Evolutionary conservation across 1,139 yeast species (phyloP), one percentile per base, ranked within the genome.

Genomic region (Pichia sp.): DNA sequence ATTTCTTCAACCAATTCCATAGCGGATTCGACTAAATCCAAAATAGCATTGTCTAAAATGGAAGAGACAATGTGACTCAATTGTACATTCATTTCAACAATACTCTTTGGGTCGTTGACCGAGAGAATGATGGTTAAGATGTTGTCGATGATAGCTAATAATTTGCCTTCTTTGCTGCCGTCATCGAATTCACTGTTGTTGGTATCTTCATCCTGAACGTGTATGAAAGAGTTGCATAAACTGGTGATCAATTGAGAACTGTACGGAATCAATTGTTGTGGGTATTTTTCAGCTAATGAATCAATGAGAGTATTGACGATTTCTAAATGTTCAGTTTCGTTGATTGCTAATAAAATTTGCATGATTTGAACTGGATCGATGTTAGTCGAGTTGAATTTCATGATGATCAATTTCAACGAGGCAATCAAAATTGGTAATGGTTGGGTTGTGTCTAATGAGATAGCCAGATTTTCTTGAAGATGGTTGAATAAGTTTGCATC

Each of bases 221-320:
- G 64, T 37, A 74, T 53, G 55, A 78, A 78, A 55, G 78, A 81
- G 31, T 71, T 71, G 14, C 70, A 72, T 57, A 79, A 69, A 52
- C 73, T 75, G 12, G 68, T 51, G 3, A 79, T 69, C 53, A 79
- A 69, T 55, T 79, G 79, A 17, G 68, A 62, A 19, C 81, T 81
- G 59, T 75, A 79, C 7, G 84, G 84, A 56, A 76, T 81, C 52
- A 79, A 69, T 58, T 76, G 75, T 33, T 67, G 63, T 3, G 82
- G 73, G 56, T 77, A 79, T 53, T 70, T 74, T 47, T 76, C 76
- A 9, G 78, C 83, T 58, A 78, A 75, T 15, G 73, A 71, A 51
- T 79, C 83, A 81, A 79, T 78, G 4, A 77, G 77, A 32, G 73
- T 71, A 39, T 79, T 74, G 51, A 78, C 69, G 37, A 77, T 70